Evolutionary conservation across 768 basidiomycete genomes (phyloP).

Genomic region (Albatrellus ellisii): DNA sequence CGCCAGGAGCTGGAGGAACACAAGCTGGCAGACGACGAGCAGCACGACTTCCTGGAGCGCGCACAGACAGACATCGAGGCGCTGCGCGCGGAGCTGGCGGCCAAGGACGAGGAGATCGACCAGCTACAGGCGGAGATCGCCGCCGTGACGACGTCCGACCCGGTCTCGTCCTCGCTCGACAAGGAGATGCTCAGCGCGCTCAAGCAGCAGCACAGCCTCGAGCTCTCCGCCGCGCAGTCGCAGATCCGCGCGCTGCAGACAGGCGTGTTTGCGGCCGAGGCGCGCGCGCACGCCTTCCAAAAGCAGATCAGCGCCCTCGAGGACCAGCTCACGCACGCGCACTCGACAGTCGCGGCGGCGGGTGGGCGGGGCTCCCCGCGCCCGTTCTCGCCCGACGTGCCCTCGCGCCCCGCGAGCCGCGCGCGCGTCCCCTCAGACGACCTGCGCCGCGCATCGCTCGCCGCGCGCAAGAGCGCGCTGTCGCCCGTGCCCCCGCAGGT

Average conservation of each 20-base stretch:
- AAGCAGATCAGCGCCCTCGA: slow-evolving; percentile 54
- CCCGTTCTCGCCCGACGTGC: slow-evolving; percentile 28
- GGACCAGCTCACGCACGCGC: slow-evolving; percentile 44
- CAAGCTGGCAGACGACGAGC: slow-evolving; percentile 39
- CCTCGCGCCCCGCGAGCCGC: slow-evolving; percentile 35
- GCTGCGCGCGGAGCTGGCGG: slow-evolving; percentile 46
- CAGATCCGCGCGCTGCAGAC: slow-evolving; percentile 70
- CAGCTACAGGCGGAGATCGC: slow-evolving; percentile 35
- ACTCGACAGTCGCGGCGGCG: background rate
- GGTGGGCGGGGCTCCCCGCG: no score
- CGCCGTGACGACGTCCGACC: slow-evolving; percentile 24
- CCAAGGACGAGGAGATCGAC: slow-evolving; percentile 57
- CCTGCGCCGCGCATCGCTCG: slow-evolving; percentile 25
- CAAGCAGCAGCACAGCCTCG: slow-evolving; percentile 65
- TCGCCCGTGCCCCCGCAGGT: slow-evolving; percentile 21
- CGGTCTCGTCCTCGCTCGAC: slow-evolving; percentile 42
- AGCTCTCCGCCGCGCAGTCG: slow-evolving; percentile 69
- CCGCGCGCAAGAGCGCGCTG: slow-evolving; percentile 19
- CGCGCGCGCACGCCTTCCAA: slow-evolving; percentile 50
- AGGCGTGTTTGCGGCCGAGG: slow-evolving; percentile 59
- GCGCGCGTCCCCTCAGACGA: slow-evolving; percentile 21
- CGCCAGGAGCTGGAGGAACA: slow-evolving; percentile 39
- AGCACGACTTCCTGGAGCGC: slow-evolving; percentile 45
- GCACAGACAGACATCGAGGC: slow-evolving; percentile 59
- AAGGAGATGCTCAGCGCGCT: slow-evolving; percentile 62